Evolutionary conservation across 1,284 basidiomycete species (phyloP), one percentile per base, ranked within the genome.

Genomic region (Peniophora sp.): DNA sequence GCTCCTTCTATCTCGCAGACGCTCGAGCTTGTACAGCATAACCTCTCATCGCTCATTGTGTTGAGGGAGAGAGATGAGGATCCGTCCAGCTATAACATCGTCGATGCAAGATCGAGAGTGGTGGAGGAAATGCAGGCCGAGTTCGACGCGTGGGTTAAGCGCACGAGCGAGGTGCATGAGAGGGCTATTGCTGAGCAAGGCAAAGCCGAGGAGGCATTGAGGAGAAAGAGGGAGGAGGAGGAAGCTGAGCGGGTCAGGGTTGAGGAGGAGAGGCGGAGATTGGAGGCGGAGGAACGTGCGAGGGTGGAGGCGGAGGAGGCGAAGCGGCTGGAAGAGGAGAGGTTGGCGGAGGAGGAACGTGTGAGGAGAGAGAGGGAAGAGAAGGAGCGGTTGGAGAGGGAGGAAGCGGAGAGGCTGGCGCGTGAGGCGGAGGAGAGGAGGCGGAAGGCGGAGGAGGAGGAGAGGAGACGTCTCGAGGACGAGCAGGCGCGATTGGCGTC

Each of bases 41-140:
- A 15, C 8, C 6, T 41, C 8, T 6, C 15, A 8, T 5, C 5
- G 15, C 18, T 41, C 8, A 8, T 41, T 5, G 15, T 5, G 5
- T 8, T 20, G 15, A 68, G 76, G 9, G 66, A 66, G 41, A 60
- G 66, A 2, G 61, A 68, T 24, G 76, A 79, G 48, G 51, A 66
- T 14, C 58, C 66, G 34, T 64, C 71, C 20, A 69, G 71, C 36
- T 72, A 78, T 47, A 58, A 60, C n/a, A 52, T 85, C 1, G 69
- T 75, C 51, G 63, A 67, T 17, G 58, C 76, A 9, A 73, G 83
- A 39, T 65, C 66, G 44, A 67, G 69, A 51, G 68, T 67, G 9
- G 66, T 78, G 12, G 73, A 80, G 57, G 74, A 79, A 55, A 65
- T 69, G 1, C 76, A 82, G 55, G 54, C 67, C n/a, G 71, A 69